phyloP scores from a whole-genome alignment of 805 yeast species.

The Metschnikowia anglica region DNA sequence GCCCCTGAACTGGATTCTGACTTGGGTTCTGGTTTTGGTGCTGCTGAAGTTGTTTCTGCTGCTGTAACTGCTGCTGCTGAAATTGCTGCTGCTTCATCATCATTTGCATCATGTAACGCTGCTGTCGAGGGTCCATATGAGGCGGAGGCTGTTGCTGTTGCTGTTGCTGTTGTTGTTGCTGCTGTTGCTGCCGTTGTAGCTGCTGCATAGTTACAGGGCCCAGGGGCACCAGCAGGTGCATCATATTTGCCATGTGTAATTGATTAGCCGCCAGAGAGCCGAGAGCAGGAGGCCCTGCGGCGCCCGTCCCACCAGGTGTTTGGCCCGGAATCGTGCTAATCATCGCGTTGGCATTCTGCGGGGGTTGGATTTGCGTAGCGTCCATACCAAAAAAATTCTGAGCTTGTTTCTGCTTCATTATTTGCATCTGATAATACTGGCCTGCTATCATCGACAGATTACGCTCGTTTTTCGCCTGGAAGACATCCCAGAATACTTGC shows the following conservation, averaged over 20 bases:
- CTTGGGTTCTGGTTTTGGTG: conserved; percentile 16
- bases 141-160: conserved; percentile 7
- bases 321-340: neutral
- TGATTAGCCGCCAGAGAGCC: neutral
- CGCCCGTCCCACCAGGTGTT: neutral
- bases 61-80: conserved; percentile 17
- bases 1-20: conserved; percentile 14
- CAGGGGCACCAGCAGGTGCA: conserved; percentile 2
- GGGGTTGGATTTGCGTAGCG: conserved; percentile 24
- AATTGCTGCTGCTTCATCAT: conserved; percentile 26
- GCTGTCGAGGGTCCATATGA: conserved; percentile 19
- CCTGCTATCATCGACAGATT: conserved; percentile 44
- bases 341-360: neutral
- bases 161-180: neutral
- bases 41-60: conserved; percentile 25
- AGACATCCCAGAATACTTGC: conserved; percentile 94
- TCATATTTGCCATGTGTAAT: conserved; percentile 18
- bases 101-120: conserved; percentile 27
- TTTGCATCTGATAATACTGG: conserved; percentile 67
- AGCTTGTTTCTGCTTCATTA: conserved; percentile 54
- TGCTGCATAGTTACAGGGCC: neutral
- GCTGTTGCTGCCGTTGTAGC: conserved; percentile 5
- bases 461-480: conserved; percentile 63
- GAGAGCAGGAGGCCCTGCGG: neutral
- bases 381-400: neutral